Percentiles rank a stretch among this genome's conserved stretches.
These are phyloP conservation scores for Pluteus cervinus DNA, from an alignment of 768 basidiomycete genomes.

Conservation along the genomic window DNA sequence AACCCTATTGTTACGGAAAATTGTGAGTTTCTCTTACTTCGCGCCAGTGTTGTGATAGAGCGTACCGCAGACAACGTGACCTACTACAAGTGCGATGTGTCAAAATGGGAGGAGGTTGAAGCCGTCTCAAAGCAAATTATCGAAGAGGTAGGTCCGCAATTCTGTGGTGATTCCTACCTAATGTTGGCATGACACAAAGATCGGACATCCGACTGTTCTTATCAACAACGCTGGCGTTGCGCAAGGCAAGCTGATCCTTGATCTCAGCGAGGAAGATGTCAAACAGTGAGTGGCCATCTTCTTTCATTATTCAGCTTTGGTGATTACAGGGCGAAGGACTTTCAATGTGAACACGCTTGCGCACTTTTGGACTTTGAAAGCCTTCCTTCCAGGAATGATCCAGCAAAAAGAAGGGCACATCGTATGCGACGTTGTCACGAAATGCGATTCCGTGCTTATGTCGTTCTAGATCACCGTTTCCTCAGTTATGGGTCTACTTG, in stretches of 20 bases:
- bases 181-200: conserved; percentile 32
- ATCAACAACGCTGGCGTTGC: conserved; percentile 96
- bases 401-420: conserved; percentile 78
- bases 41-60: conserved; percentile 3
- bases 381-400: conserved; percentile 88
- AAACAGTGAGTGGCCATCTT: conserved; percentile 48
- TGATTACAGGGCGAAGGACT: conserved; percentile 46
- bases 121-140: conserved; percentile 65
- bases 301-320: neutral
- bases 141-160: conserved; percentile 54
- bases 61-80: conserved; percentile 58
- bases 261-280: conserved; percentile 72
- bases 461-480: conserved; percentile 62
- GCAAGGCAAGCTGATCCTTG: conserved; percentile 82
- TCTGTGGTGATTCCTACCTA: neutral
- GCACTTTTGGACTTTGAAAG: conserved; percentile 90
- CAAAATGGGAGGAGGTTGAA: conserved; percentile 82
- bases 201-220: conserved; percentile 84
- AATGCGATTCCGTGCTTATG: neutral
- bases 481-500: conserved; percentile 68
- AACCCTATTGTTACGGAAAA: conserved; percentile 74
- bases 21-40: conserved; percentile 35
- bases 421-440: conserved; percentile 38
- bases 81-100: conserved; percentile 90
- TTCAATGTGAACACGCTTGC: conserved; percentile 84